A percentile compares a stretch with the other conserved stretches of the same genome.
Evolutionary conservation across 2,329 filamentous ascomycete genomes (phyloP).

Genomic region (Shiraia sp.): DNA sequence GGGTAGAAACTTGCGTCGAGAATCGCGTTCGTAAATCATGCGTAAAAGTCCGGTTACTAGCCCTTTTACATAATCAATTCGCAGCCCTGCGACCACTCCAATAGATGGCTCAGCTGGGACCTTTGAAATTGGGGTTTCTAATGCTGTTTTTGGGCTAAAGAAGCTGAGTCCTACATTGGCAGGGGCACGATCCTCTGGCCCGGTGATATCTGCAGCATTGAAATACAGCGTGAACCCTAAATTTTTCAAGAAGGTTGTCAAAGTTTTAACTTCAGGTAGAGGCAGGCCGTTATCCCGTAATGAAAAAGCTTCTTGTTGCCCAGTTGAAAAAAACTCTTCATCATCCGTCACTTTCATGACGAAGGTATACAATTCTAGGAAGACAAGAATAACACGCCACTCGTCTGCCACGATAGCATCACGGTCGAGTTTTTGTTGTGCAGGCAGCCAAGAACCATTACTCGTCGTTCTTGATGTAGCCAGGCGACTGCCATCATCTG

Average conservation of each 20-base stretch:
- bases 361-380: conserved; percentile 93
- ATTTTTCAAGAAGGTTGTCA: conserved; percentile 87
- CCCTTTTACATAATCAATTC: conserved; percentile 76
- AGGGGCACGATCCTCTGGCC: conserved; percentile 49
- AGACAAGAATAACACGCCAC: conserved; percentile 87
- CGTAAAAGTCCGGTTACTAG: conserved; percentile 78
- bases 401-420: conserved; percentile 62
- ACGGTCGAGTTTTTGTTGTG: conserved; percentile 34
- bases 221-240: conserved; percentile 88
- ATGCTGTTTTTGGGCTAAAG: conserved; percentile 28
- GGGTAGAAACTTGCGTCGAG: conserved; percentile 80
- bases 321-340: conserved; percentile 81
- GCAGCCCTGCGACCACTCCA: conserved; percentile 70
- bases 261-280: conserved; percentile 69
- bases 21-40: conserved; percentile 92
- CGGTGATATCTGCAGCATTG: conserved; percentile 68
- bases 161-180: conserved; percentile 50
- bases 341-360: conserved; percentile 92
- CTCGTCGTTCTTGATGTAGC: conserved; percentile 16
- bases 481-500: conserved; percentile 5
- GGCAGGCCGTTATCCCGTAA: conserved; percentile 67
- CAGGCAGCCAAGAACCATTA: conserved; percentile 40
- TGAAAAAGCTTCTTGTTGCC: conserved; percentile 38
- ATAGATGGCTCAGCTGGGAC: conserved; percentile 51
- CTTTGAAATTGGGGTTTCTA: conserved; percentile 27